A percentile compares a stretch with the other conserved stretches of the same genome.
phyloP scores from a whole-genome alignment of 176 grass and related monocot species.

The Cenchrus fungigraminus region DNA sequence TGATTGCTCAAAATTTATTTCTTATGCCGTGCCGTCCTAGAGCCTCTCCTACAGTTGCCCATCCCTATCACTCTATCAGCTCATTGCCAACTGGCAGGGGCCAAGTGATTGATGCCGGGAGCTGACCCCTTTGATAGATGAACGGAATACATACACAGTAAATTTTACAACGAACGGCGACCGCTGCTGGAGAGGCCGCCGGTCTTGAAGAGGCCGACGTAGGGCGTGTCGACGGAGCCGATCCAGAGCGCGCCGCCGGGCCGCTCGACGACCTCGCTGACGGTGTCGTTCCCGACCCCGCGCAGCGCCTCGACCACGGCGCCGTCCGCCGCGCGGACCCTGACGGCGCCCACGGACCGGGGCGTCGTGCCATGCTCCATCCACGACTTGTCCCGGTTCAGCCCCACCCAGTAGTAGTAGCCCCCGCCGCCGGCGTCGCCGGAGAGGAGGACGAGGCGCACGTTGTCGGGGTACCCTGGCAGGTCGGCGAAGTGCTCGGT shows the following conservation, averaged over 20 bases:
- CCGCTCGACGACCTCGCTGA: slow-evolving; percentile 79
- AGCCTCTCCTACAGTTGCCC: too few species aligned
- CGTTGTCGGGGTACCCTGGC: slow-evolving; percentile 90
- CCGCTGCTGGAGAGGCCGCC: not conserved
- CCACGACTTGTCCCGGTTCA: slow-evolving; percentile 60
- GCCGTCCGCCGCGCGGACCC: slow-evolving; percentile 50
- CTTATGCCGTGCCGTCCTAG: too few species aligned
- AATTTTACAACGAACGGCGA: too few species aligned
- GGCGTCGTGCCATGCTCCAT: not conserved
- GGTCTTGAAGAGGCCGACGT: slow-evolving; percentile 60
- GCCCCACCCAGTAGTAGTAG: slow-evolving; percentile 64
- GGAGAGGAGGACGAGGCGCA: slow-evolving; percentile 45
- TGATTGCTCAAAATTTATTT: too few species aligned
- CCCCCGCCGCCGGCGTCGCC: slow-evolving; percentile 21
- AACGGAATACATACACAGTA: too few species aligned
- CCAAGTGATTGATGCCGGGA: too few species aligned
- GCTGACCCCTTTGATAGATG: too few species aligned
- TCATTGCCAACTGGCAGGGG: too few species aligned
- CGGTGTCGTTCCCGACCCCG: slow-evolving; percentile 39
- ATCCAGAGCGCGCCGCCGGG: slow-evolving; percentile 63
- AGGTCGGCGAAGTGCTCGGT: slow-evolving; percentile 63
- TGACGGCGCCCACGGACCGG: slow-evolving; percentile 55
- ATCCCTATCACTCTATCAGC: too few species aligned
- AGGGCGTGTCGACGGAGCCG: slow-evolving; percentile 77
- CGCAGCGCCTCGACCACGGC: slow-evolving; percentile 48